Evolutionary conservation across 495 filamentous ascomycete species (phyloP).

Genomic region (Penicillium flavigenum): DNA sequence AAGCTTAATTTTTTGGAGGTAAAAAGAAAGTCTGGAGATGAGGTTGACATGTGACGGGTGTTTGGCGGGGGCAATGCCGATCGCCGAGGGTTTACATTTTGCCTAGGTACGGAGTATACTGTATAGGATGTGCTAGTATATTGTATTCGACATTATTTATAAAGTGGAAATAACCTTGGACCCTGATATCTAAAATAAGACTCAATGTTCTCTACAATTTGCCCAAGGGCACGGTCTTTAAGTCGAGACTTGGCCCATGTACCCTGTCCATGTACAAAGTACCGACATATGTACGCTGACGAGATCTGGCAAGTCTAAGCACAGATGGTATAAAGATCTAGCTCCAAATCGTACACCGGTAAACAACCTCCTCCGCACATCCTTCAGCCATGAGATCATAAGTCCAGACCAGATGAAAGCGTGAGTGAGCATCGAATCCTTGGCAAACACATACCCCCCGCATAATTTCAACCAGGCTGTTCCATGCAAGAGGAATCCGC

Average conservation of each 20-base stretch:
- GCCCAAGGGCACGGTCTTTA: too few relatives aligned
- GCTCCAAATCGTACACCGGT: too few relatives aligned
- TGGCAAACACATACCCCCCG: conserved; percentile 1
- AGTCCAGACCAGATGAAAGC: not conserved
- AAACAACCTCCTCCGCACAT: not conserved
- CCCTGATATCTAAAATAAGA: too few relatives aligned
- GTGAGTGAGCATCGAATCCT: not conserved
- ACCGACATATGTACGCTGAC: too few relatives aligned
- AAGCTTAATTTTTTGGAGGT: not conserved
- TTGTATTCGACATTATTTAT: too few relatives aligned
- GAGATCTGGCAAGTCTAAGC: too few relatives aligned
- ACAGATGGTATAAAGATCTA: not conserved
- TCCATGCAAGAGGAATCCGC: conserved; percentile 2
- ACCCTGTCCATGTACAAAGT: too few relatives aligned
- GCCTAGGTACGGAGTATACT: not conserved
- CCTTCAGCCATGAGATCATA: conserved; percentile 3
- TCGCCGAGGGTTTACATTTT: conserved; percentile 22
- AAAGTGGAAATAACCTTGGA: too few relatives aligned
- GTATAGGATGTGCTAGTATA: not conserved
- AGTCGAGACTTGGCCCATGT: too few relatives aligned
- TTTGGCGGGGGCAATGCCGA: conserved; percentile 33
- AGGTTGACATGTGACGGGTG: conserved; percentile 25
- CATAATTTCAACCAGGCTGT: not conserved
- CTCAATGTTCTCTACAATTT: too few relatives aligned
- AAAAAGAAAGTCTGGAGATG: not conserved